Evolutionary conservation across 2,329 filamentous ascomycete species (phyloP).

Genomic region (Clarireedia hainanense): DNA sequence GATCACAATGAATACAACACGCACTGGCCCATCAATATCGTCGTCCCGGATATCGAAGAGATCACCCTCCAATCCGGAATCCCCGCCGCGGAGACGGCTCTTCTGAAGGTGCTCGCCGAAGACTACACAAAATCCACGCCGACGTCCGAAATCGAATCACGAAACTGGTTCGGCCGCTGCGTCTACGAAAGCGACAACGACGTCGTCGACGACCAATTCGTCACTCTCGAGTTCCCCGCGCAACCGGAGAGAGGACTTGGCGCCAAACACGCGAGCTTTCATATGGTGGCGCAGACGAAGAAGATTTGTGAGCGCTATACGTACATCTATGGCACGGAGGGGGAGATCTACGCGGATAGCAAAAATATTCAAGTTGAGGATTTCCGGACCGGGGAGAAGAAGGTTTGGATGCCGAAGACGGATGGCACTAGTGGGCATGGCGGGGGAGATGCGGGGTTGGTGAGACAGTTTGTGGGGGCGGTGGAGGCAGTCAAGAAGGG

Average conservation of each 20-base stretch:
- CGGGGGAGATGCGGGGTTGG: conserved; percentile 73
- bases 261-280: conserved; percentile 80
- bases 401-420: conserved; percentile 51
- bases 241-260: conserved; percentile 31
- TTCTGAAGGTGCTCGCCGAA: conserved; percentile 33
- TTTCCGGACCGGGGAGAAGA: conserved; percentile 49
- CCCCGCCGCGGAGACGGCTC: conserved; percentile 41
- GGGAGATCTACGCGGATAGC: conserved; percentile 83
- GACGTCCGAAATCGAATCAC: conserved; percentile 38
- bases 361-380: conserved; percentile 66
- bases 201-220: conserved; percentile 86
- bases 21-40: conserved; percentile 78
- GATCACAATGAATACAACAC: conserved; percentile 45
- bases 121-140: conserved; percentile 47
- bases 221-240: conserved; percentile 69
- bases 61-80: conserved; percentile 41
- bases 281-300: conserved; percentile 89
- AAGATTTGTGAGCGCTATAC: conserved; percentile 81
- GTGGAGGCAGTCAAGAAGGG: conserved; percentile 70
- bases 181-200: conserved; percentile 92
- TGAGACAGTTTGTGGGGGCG: conserved; percentile 74
- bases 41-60: conserved; percentile 89
- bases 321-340: conserved; percentile 75
- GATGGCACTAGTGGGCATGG: conserved; percentile 53
- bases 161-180: conserved; percentile 86